Evolutionary conservation across 78 protist species (phyloP).

Genomic region (Diacronema lutheri): DNA sequence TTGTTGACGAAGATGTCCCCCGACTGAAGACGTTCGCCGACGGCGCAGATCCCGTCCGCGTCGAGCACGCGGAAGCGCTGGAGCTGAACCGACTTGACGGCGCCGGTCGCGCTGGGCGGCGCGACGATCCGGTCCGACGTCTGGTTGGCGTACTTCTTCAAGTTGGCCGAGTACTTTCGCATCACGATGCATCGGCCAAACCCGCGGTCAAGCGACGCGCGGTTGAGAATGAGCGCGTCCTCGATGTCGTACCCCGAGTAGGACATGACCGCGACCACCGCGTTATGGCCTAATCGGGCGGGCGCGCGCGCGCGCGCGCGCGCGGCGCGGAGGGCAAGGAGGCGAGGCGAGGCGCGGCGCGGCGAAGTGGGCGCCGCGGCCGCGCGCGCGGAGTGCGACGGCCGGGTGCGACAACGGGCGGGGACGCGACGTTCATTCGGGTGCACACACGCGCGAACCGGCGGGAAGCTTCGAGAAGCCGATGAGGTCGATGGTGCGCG

Average conservation of each 20-base stretch:
- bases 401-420: too few relatives aligned
- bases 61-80: conserved; percentile 53
- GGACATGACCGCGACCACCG: conserved; percentile 96
- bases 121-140: not conserved
- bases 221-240: conserved; percentile 98
- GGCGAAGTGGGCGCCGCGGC: too few relatives aligned
- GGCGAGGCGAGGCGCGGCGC: too few relatives aligned
- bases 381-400: too few relatives aligned
- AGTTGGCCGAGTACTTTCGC: conserved; percentile 58
- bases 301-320: too few relatives aligned
- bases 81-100: not conserved
- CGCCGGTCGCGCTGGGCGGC: not conserved
- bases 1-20: conserved; percentile 84
- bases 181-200: conserved; percentile 83
- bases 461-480: conserved; percentile 72
- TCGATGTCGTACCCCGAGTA: conserved; percentile 99
- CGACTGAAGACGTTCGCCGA: conserved; percentile 64
- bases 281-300: conserved; percentile 87
- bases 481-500: conserved; percentile 75
- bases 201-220: conserved; percentile 94
- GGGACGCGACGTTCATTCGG: too few relatives aligned
- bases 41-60: conserved; percentile 83
- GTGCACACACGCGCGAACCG: not conserved
- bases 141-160: conserved; percentile 58
- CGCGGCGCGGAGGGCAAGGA: too few relatives aligned